Base-by-base conservation (phyloP, 306 rosid genomes). In the Carpinus viminea region DNA sequence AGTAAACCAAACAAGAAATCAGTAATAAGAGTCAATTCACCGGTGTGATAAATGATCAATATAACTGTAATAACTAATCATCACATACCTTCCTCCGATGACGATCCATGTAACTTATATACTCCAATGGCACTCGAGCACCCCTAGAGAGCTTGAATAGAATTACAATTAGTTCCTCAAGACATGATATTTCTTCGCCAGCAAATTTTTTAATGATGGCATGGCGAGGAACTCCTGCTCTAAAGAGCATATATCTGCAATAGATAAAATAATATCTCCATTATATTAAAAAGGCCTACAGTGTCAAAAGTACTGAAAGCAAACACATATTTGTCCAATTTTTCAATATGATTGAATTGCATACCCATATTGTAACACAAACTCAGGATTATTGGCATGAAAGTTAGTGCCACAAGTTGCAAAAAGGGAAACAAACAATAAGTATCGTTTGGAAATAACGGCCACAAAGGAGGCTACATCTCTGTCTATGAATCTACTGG, bases 181-280 rank as follows among this genome's bases (percentile, higher is more conserved):
- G 79, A 54, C 75, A 75, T 18, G 93, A 89, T 89, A 94, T 86
- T 85, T 94, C 97, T 83, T 91, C 90, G 73, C 95, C 97, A 74
- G 95, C 97, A 91, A 94, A 88, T 83, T 94, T 94, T 84, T 92
- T 90, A 81, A 94, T 88, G 83, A 94, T 89, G 74, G 98, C 97
- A 87, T 94, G 97, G 65, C 97, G 95, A 73, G 97, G 97, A 87
- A 94, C 97, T 52, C 97, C 96, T 72, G 97, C 98, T 83, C 94
- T 88, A 76, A 87, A 85, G 79, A 94, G 91, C 97, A 94, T 94
- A 83, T 94, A 94, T 80, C 97, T 94, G 89, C 81, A 84, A 84
- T 56, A 81, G 28, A 59, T 53, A 46, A 77, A 76, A 74, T 77
- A 28, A 72, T 72, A 60, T 50, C 28, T 75, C 70, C 76, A 82